These are phyloP conservation scores for Astragalus membranaceus DNA, from an alignment of 306 rosid species.

Conservation along the genomic window DNA sequence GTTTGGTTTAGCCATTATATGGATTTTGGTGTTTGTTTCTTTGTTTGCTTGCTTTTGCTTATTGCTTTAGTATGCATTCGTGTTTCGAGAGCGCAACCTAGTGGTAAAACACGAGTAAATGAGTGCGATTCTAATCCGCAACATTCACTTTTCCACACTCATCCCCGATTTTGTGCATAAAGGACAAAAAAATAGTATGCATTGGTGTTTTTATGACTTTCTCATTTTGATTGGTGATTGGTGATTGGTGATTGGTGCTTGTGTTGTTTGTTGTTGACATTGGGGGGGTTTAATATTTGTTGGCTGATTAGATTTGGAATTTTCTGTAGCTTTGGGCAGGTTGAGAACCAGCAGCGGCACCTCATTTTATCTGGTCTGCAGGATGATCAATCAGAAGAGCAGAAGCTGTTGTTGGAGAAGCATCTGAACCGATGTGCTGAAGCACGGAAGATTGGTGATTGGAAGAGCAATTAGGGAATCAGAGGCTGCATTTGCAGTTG, in stretches of 20 bases:
- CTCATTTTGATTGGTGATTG: neutral
- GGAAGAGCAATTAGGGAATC: slow-evolving; percentile 69
- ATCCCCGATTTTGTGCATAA: too few species aligned
- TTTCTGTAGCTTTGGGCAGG: slow-evolving; percentile 61
- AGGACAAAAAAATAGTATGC: neutral
- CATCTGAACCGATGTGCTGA: slow-evolving; percentile 57
- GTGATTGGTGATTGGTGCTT: neutral
- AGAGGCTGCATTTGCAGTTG: slow-evolving; percentile 61
- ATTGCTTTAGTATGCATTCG: neutral
- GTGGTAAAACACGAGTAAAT: too few species aligned
- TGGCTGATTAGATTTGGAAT: slow-evolving; percentile 12
- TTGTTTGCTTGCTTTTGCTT: neutral
- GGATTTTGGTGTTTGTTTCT: neutral
- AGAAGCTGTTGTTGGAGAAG: slow-evolving; percentile 65
- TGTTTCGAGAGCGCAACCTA: neutral
- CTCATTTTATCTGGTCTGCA: slow-evolving; percentile 44
- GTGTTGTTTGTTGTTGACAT: neutral
- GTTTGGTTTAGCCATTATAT: neutral
- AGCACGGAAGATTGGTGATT: slow-evolving; percentile 60
- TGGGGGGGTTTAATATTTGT: neutral
- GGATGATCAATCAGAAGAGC: slow-evolving; percentile 64
- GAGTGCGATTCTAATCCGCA: too few species aligned
- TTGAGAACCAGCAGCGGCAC: slow-evolving; percentile 56
- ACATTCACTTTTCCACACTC: too few species aligned
- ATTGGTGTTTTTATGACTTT: neutral